phyloP scores from a whole-genome alignment of 164 flowering plant species.

The Buxus sempervirens region DNA sequence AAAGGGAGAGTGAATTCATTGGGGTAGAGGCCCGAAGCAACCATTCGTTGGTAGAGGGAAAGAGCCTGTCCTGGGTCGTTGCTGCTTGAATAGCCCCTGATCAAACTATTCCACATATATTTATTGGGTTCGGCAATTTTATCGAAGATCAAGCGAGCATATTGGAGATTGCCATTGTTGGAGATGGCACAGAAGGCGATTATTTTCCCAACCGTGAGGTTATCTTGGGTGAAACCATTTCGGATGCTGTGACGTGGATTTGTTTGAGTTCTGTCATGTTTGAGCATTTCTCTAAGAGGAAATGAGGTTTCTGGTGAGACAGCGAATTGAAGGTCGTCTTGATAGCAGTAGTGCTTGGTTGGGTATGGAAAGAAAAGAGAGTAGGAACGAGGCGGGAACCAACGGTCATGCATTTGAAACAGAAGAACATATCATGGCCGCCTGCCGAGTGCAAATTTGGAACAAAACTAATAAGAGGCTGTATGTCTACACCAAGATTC shows the following conservation, averaged over 20 bases:
- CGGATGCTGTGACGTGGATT: constrained; percentile 32
- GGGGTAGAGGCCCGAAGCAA: constrained; percentile 27
- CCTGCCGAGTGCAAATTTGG: no score
- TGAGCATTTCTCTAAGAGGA: constrained; percentile 26
- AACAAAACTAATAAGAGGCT: no score
- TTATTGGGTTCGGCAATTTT: constrained; percentile 28
- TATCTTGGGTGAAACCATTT: constrained; percentile 20
- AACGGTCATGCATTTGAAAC: constrained; percentile 13
- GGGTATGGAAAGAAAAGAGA: background rate
- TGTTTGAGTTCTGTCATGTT: constrained; percentile 28
- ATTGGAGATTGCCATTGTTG: constrained; percentile 19
- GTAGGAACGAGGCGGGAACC: constrained; percentile 22
- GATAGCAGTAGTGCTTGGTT: constrained; percentile 1
- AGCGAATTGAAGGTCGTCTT: constrained; percentile 7
- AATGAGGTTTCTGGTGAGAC: constrained; percentile 16
- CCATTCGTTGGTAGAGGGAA: constrained; percentile 33
- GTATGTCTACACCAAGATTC: no score
- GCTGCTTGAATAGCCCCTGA: constrained; percentile 34
- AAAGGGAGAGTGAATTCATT: constrained; percentile 56
- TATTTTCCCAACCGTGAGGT: constrained; percentile 22
- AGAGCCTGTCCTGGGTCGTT: constrained; percentile 27
- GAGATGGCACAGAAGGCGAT: constrained; percentile 30
- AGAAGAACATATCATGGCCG: constrained; percentile 9
- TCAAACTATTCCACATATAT: constrained; percentile 41
- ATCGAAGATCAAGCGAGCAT: constrained; percentile 32